Conservation (phyloP, 2,329 filamentous ascomycete genomes). For the Xylariaceae sp. region DNA sequence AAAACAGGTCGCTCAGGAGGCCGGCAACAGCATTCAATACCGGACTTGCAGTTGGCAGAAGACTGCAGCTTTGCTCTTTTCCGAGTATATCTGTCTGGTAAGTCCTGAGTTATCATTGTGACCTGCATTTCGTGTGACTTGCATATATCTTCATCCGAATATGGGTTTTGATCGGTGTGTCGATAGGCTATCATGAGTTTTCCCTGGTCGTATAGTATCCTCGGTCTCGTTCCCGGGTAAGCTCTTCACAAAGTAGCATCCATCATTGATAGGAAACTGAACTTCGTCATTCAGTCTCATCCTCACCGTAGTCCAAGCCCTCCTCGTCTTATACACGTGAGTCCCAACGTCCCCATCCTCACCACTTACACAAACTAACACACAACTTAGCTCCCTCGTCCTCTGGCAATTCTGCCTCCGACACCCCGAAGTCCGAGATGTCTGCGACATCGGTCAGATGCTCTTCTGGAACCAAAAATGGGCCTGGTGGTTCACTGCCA, state of each 20-base stretch:
- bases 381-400: slow-evolving; percentile 22
- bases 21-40: slow-evolving; percentile 78
- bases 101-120: slow-evolving; percentile 13
- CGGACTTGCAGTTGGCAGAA: slow-evolving; percentile 93
- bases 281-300: slow-evolving; percentile 50
- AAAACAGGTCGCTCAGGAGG: slow-evolving; percentile 71
- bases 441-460: slow-evolving; percentile 94
- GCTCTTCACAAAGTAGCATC: slow-evolving; percentile 18
- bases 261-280: slow-evolving; percentile 17
- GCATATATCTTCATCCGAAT: neutral
- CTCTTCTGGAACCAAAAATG: slow-evolving; percentile 81
- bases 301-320: slow-evolving; percentile 71
- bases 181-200: slow-evolving; percentile 81
- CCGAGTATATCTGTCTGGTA: slow-evolving; percentile 84
- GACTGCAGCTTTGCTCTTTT: slow-evolving; percentile 86
- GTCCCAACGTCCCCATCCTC: slow-evolving; percentile 30
- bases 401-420: slow-evolving; percentile 74
- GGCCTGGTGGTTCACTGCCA: slow-evolving; percentile 63
- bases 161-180: slow-evolving; percentile 13
- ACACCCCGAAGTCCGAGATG: slow-evolving; percentile 85
- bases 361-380: neutral
- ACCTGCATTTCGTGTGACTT: too few relatives aligned
- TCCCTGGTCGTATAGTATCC: slow-evolving; percentile 82
- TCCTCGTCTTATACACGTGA: slow-evolving; percentile 77
- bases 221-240: slow-evolving; percentile 76